phyloP scores from a whole-genome alignment of 768 basidiomycete species.

The Cubamyces lactineus region DNA sequence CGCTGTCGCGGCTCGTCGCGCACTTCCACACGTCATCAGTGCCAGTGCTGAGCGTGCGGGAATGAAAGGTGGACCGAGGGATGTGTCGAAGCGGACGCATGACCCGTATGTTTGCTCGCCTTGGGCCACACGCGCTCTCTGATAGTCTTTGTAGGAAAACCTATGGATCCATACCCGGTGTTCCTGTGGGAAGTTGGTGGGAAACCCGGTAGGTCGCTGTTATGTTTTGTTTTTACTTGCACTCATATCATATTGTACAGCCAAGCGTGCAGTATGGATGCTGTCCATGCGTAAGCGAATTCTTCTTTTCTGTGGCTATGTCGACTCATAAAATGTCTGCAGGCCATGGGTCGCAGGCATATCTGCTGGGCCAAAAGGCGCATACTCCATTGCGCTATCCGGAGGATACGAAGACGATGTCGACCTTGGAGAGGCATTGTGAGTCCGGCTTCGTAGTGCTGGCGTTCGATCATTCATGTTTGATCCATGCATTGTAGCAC shows the following conservation, averaged over 20 bases:
- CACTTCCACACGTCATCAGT: conserved; percentile 17
- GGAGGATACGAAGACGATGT: conserved; percentile 90
- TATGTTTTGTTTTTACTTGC: neutral
- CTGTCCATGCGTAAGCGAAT: conserved; percentile 81
- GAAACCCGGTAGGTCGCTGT: conserved; percentile 52
- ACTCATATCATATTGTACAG: conserved; percentile 32
- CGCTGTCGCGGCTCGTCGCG: conserved; percentile 15
- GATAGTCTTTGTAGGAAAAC: conserved; percentile 54
- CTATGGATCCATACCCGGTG: conserved; percentile 79
- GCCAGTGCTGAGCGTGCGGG: conserved; percentile 27
- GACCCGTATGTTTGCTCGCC: conserved; percentile 52
- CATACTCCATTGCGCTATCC: conserved; percentile 84
- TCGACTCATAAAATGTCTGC: conserved; percentile 3
- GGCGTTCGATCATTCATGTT: conserved; percentile 3
- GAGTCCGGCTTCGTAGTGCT: conserved; percentile 37
- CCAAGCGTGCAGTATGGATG: conserved; percentile 69
- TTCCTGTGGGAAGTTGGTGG: conserved; percentile 87
- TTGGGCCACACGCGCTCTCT: neutral
- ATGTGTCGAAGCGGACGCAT: conserved; percentile 36
- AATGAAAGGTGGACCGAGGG: conserved; percentile 32
- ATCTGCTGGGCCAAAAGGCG: conserved; percentile 64
- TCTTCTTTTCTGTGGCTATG: neutral
- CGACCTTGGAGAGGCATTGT: conserved; percentile 83
- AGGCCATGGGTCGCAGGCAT: conserved; percentile 90
- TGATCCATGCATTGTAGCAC: conserved; percentile 48